A percentile compares a stretch with the other conserved stretches of the same genome.
These are phyloP conservation scores for Diaporthe sp. DNA, from an alignment of 2,329 filamentous ascomycete genomes.

Conservation along the genomic window DNA sequence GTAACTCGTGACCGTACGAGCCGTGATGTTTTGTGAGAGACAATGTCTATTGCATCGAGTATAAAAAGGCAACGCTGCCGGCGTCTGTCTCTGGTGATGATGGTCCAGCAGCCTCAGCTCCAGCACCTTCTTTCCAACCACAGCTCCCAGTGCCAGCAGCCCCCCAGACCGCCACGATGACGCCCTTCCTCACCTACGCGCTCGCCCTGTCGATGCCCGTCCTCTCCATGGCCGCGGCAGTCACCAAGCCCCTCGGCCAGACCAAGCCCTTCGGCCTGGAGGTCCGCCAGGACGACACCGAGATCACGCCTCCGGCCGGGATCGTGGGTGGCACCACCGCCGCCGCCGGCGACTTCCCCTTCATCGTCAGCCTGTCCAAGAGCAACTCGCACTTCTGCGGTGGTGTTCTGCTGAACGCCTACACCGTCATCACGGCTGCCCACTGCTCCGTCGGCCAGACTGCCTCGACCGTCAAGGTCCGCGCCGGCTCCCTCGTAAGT, in stretches of 20 bases:
- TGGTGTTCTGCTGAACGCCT: conserved; percentile 49
- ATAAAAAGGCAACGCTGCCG: conserved; percentile 21
- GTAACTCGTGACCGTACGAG: neutral
- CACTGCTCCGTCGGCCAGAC: conserved; percentile 47
- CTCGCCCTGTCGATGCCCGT: conserved; percentile 31
- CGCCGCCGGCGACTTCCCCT: conserved; percentile 49
- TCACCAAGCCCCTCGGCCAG: conserved; percentile 19
- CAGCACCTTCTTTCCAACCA: conserved; percentile 13
- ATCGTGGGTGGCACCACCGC: conserved; percentile 35
- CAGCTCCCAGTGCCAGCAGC: conserved; percentile 25
- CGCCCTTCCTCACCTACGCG: conserved; percentile 35
- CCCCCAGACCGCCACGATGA: conserved; percentile 36
- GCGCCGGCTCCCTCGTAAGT: conserved; percentile 47
- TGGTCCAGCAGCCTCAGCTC: conserved; percentile 16
- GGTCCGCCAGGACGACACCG: conserved; percentile 6
- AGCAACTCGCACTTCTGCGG: conserved; percentile 48
- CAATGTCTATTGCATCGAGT: conserved; percentile 5
- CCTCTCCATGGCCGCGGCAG: conserved; percentile 35
- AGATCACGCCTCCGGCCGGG: neutral
- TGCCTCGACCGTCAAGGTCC: conserved; percentile 45
- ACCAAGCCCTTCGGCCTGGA: conserved; percentile 35
- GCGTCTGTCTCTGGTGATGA: neutral
- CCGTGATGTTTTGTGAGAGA: neutral
- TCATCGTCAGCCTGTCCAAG: conserved; percentile 48
- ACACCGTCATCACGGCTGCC: conserved; percentile 52